phyloP scores from a whole-genome alignment of 352 stramenopile species.

The Globisporangium lucens region DNA sequence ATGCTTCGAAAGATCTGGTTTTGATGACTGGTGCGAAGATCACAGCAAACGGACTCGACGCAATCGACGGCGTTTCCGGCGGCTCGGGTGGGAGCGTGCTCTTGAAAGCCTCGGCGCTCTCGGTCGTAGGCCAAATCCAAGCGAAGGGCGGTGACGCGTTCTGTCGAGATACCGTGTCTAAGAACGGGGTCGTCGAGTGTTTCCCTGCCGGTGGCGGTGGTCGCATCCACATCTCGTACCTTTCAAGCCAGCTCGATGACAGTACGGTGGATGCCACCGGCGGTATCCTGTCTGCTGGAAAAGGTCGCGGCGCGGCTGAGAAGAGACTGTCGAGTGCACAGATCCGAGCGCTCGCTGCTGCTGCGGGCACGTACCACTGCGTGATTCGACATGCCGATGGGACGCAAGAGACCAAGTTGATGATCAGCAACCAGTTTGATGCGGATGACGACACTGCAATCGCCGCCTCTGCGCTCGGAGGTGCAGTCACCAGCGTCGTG shows the following conservation, averaged over 20 bases:
- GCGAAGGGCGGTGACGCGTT: conserved; percentile 51
- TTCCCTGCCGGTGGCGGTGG: conserved; percentile 61
- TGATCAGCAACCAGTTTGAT: conserved; percentile 40
- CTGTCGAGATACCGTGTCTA: conserved; percentile 28
- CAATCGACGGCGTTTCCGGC: conserved; percentile 34
- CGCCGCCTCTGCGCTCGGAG: conserved; percentile 22
- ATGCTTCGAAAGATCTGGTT: conserved; percentile 63
- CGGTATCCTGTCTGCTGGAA: conserved; percentile 26
- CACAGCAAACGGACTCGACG: conserved; percentile 44
- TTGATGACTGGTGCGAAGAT: conserved; percentile 53
- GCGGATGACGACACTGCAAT: not conserved
- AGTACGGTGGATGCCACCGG: conserved; percentile 53
- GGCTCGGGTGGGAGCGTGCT: conserved; percentile 58
- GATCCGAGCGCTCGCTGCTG: conserved; percentile 43
- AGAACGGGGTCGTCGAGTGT: conserved; percentile 33
- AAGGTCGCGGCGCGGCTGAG: conserved; percentile 24
- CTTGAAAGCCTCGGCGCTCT: conserved; percentile 45
- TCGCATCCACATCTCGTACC: conserved; percentile 63
- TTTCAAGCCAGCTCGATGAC: conserved; percentile 62
- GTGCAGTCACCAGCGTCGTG: conserved; percentile 46
- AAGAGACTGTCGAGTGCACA: conserved; percentile 37
- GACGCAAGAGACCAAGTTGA: conserved; percentile 39
- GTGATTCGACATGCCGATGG: conserved; percentile 52
- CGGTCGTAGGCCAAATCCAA: conserved; percentile 38
- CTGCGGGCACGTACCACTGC: conserved; percentile 59